Evolutionary conservation across 371 early-diverging fungal species (phyloP).

Genomic region (Phascolomyces articulosus): DNA sequence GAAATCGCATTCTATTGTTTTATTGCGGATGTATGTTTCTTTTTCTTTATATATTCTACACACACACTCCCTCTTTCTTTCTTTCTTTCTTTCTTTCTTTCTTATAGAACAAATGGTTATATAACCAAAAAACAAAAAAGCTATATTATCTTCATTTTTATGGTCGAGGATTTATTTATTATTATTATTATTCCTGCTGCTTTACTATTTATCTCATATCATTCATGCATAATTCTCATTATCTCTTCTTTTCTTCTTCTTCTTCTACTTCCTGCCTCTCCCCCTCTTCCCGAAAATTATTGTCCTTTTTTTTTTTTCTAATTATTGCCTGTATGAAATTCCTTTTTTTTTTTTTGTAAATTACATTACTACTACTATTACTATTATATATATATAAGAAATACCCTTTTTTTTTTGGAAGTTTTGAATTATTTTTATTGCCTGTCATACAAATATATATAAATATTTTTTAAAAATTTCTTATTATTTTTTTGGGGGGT

Average conservation of each 20-base stretch:
- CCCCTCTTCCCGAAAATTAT: too few relatives aligned
- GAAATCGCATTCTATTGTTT: not conserved
- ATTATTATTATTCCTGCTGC: not conserved
- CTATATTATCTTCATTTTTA: not conserved
- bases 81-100: too few relatives aligned
- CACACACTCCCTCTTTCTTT: not conserved
- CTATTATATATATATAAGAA: too few relatives aligned
- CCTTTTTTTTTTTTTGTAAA: slow-evolving; percentile 2
- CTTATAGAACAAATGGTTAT: too few relatives aligned
- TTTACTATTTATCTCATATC: not conserved
- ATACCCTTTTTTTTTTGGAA: not conserved
- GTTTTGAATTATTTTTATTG: not conserved
- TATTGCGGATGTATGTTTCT: not conserved
- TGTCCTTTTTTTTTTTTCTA: not conserved
- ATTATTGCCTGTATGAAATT: slow-evolving; percentile 8
- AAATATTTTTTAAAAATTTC: not conserved
- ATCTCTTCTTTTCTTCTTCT: too few relatives aligned
- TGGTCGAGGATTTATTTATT: slow-evolving; percentile 2
- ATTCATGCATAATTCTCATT: slow-evolving; percentile 1
- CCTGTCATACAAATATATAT: not conserved
- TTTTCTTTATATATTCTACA: not conserved
- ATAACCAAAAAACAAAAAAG: not conserved
- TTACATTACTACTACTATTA: not conserved
- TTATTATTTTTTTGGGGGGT: not conserved
- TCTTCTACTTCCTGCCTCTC: not conserved